A percentile compares a stretch with the other conserved stretches of the same genome.
Conservation (phyloP, 169 alveolate species). For the Neospora caninum region DNA sequence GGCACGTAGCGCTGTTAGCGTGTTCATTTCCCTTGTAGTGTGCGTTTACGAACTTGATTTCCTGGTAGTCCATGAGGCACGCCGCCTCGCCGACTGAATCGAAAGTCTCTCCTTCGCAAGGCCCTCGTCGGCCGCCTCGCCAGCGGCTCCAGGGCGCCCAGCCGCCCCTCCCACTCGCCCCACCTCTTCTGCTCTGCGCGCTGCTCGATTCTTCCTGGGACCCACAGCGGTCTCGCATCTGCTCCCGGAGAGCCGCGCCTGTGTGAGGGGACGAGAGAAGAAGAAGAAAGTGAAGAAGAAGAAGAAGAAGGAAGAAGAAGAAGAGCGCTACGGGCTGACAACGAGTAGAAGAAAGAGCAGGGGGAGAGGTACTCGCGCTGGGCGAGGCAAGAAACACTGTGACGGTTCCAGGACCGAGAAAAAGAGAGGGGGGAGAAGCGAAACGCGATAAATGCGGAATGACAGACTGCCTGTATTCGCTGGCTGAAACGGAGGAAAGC, state of each 20-base stretch:
- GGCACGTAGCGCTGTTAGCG: too few relatives aligned
- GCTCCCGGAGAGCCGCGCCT: neutral
- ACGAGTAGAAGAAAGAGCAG: neutral
- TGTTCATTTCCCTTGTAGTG: too few relatives aligned
- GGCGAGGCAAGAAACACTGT: too few relatives aligned
- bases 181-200: neutral
- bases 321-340: neutral
- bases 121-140: constrained; percentile 14
- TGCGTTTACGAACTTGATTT: constrained; percentile 6
- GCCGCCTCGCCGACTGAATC: neutral
- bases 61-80: constrained; percentile 34
- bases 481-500: neutral
- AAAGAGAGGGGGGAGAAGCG: neutral
- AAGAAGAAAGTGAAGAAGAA: neutral
- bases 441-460: neutral
- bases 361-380: neutral
- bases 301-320: too few relatives aligned
- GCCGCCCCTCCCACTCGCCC: constrained; percentile 2
- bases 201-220: neutral
- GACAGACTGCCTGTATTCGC: too few relatives aligned
- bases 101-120: constrained; percentile 15
- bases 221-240: neutral
- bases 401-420: neutral
- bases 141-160: constrained; percentile 8
- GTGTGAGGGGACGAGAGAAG: neutral